Conservation (phyloP, 2,329 filamentous ascomycete genomes). For the Pseudocercospora macadamiae region DNA sequence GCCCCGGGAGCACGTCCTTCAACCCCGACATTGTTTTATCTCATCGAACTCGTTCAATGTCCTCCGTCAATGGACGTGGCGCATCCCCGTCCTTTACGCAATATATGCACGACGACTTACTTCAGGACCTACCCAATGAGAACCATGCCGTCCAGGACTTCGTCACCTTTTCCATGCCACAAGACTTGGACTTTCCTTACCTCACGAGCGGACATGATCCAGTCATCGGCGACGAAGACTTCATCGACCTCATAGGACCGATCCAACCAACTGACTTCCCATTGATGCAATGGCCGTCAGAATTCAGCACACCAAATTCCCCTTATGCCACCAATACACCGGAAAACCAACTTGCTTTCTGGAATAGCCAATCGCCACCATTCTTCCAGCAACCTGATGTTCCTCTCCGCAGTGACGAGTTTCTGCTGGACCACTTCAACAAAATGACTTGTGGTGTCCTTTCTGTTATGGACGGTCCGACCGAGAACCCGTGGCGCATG, state of each 20-base stretch:
- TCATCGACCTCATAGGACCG: slow-evolving; percentile 24
- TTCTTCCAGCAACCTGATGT: slow-evolving; percentile 33
- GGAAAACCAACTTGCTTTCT: slow-evolving; percentile 1
- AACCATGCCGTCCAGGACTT: slow-evolving; percentile 26
- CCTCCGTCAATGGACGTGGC: slow-evolving; percentile 16
- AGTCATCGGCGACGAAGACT: slow-evolving; percentile 21
- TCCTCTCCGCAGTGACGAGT: slow-evolving; percentile 54
- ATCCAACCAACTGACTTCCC: slow-evolving; percentile 20
- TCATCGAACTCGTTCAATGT: slow-evolving; percentile 26
- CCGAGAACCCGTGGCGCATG: slow-evolving; percentile 72
- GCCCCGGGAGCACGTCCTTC: slow-evolving; percentile 14
- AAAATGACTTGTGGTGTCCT: slow-evolving; percentile 70
- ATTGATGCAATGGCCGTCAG: slow-evolving; percentile 22
- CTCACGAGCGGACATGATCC: slow-evolving; percentile 32
- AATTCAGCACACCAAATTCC: slow-evolving; percentile 21
- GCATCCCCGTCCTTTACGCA: slow-evolving; percentile 37
- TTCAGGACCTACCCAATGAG: slow-evolving; percentile 12
- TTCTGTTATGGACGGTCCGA: slow-evolving; percentile 69
- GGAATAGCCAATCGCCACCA: slow-evolving; percentile 3
- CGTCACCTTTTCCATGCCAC: slow-evolving; percentile 33
- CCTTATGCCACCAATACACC: slow-evolving; percentile 4
- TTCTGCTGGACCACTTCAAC: slow-evolving; percentile 66
- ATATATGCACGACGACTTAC: slow-evolving; percentile 28
- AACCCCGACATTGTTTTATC: slow-evolving; percentile 20
- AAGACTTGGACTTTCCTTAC: slow-evolving; percentile 32